Conservation (phyloP, 192 early-diverging fungal genomes). For the Chytriomyces hyalinus region DNA sequence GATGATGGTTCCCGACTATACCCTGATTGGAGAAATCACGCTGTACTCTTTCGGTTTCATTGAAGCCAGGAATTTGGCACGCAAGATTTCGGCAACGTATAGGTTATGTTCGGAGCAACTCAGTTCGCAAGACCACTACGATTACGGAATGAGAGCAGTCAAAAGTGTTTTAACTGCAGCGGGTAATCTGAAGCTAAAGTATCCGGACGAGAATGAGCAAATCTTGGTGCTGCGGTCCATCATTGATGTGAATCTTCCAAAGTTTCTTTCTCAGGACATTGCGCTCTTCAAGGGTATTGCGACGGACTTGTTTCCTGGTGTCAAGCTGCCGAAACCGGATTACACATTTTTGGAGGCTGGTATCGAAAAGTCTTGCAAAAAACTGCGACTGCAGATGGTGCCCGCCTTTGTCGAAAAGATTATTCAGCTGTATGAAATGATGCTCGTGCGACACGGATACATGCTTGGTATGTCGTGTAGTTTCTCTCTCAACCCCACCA, state of each 20-base stretch:
- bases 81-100: slow-evolving; percentile 66
- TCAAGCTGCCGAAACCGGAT: slow-evolving; percentile 64
- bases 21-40: slow-evolving; percentile 68
- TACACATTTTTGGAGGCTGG: slow-evolving; percentile 56
- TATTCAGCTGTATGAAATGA: slow-evolving; percentile 71
- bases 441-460: slow-evolving; percentile 68
- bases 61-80: slow-evolving; percentile 60
- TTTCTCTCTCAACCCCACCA: neutral
- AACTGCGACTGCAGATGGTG: slow-evolving; percentile 57
- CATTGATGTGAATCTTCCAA: slow-evolving; percentile 69
- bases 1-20: slow-evolving; percentile 72
- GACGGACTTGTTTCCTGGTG: slow-evolving; percentile 66
- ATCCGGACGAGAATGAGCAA: slow-evolving; percentile 67
- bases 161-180: slow-evolving; percentile 67
- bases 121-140: slow-evolving; percentile 69
- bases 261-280: slow-evolving; percentile 70
- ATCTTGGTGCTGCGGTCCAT: slow-evolving; percentile 64
- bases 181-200: slow-evolving; percentile 66
- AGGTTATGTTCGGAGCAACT: slow-evolving; percentile 68
- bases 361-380: slow-evolving; percentile 54
- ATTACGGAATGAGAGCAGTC: slow-evolving; percentile 71
- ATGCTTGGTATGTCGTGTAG: slow-evolving; percentile 50
- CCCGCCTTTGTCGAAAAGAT: slow-evolving; percentile 67
- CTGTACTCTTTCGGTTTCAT: slow-evolving; percentile 71
- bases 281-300: slow-evolving; percentile 66